phyloP scores from a whole-genome alignment of 495 filamentous ascomycete species.

The Penicillium goetzii region DNA sequence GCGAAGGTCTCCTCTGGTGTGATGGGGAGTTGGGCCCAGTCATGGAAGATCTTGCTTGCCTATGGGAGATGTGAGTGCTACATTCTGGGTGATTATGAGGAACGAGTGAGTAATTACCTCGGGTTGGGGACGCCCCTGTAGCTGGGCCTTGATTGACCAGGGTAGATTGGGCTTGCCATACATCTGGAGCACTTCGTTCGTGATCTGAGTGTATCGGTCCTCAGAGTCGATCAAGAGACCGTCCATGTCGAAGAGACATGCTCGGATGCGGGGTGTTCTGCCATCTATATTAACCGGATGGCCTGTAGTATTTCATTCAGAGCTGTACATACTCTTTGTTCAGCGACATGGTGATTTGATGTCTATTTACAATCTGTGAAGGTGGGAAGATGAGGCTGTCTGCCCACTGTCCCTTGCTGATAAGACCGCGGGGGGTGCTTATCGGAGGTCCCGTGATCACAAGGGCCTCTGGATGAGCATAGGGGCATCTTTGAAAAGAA shows the following conservation, averaged over 20 bases:
- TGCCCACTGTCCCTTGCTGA: not conserved
- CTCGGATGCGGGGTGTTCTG: constrained; percentile 77
- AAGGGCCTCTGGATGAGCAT: not conserved
- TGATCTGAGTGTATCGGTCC: constrained; percentile 84
- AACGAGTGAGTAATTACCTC: constrained; percentile 48
- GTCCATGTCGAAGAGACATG: constrained; percentile 99
- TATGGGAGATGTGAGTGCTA: constrained; percentile 17
- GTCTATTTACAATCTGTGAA: constrained; percentile 2
- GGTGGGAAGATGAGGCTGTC: not conserved
- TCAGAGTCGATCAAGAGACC: constrained; percentile 93
- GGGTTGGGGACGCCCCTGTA: constrained; percentile 88
- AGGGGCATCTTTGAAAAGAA: not conserved
- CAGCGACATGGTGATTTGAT: not conserved
- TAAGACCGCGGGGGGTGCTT: constrained; percentile 3
- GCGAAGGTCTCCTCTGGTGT: constrained; percentile 61
- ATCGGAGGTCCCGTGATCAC: constrained; percentile 10
- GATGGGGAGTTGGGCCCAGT: constrained; percentile 90
- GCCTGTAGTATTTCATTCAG: not conserved
- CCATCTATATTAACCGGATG: constrained; percentile 19
- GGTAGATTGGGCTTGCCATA: constrained; percentile 74
- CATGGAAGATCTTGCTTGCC: constrained; percentile 61
- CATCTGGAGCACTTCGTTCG: constrained; percentile 77
- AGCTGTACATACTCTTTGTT: not conserved
- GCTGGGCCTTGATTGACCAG: constrained; percentile 90
- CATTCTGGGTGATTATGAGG: not conserved